Evolutionary conservation across 805 yeast species (phyloP).

Genomic region (Wickerhamomyces bovis): DNA sequence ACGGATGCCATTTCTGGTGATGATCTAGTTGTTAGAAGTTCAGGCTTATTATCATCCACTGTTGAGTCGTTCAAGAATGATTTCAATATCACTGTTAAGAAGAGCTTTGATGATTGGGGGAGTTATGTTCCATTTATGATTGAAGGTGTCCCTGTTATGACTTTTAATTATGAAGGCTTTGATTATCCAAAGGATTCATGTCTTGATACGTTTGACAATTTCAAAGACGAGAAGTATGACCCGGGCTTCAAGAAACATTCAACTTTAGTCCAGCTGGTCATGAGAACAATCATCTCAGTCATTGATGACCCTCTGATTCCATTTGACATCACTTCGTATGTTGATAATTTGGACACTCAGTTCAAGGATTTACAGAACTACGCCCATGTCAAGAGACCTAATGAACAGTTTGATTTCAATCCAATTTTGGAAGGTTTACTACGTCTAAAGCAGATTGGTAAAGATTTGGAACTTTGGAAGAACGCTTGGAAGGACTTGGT

Average conservation of each 20-base stretch:
- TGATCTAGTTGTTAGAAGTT: constrained; percentile 47
- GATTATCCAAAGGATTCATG: constrained; percentile 50
- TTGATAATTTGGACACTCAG: constrained; percentile 37
- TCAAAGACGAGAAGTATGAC: constrained; percentile 43
- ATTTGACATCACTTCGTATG: constrained; percentile 46
- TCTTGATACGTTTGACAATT: constrained; percentile 56
- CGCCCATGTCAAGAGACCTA: constrained; percentile 21
- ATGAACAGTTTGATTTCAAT: constrained; percentile 24
- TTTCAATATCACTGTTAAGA: constrained; percentile 21
- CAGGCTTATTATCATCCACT: constrained; percentile 56
- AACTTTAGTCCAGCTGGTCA: constrained; percentile 49
- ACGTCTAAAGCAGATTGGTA: constrained; percentile 38
- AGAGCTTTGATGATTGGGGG: constrained; percentile 38
- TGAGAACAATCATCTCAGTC: constrained; percentile 48
- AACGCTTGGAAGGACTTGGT: constrained; percentile 59
- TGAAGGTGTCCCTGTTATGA: constrained; percentile 65
- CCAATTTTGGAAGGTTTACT: constrained; percentile 26
- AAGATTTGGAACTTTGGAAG: constrained; percentile 48
- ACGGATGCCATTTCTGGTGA: constrained; percentile 55
- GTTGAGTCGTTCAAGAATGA: constrained; percentile 19
- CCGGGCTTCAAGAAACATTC: constrained; percentile 49
- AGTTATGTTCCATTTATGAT: constrained; percentile 65
- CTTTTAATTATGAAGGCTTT: constrained; percentile 42
- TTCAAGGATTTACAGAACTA: constrained; percentile 41
- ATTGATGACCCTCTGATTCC: constrained; percentile 77